Conservation (phyloP, 2,329 filamentous ascomycete genomes). For the Colletotrichum liriopes region DNA sequence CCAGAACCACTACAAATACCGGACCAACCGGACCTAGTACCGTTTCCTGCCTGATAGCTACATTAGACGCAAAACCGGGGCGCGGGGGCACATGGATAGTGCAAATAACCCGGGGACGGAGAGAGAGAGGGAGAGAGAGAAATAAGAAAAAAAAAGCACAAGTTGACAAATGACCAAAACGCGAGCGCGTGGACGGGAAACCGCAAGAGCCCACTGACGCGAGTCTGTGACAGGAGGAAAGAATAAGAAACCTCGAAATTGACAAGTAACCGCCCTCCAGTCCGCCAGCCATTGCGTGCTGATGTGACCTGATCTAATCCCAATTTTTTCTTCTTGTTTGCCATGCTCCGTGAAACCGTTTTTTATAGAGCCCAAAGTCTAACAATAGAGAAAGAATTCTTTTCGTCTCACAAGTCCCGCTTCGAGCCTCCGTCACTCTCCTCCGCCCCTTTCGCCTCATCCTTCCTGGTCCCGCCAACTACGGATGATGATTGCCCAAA, state of each 20-base stretch:
- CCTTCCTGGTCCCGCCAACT: slow-evolving; percentile 3
- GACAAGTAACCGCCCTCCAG: slow-evolving; percentile 38
- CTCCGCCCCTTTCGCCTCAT: neutral
- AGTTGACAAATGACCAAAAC: neutral
- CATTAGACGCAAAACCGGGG: neutral
- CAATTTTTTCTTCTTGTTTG: slow-evolving; percentile 34
- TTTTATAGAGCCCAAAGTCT: slow-evolving; percentile 33
- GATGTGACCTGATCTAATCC: slow-evolving; percentile 38
- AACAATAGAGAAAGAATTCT: slow-evolving; percentile 32
- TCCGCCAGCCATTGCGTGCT: slow-evolving; percentile 36
- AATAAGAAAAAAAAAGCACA: neutral
- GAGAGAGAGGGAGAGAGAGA: neutral
- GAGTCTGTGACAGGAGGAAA: neutral
- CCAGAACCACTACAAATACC: too few species aligned
- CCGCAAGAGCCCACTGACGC: neutral
- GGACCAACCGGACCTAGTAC: neutral
- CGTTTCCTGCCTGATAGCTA: neutral
- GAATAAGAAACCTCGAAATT: slow-evolving; percentile 33
- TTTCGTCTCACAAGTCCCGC: slow-evolving; percentile 4
- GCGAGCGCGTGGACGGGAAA: neutral
- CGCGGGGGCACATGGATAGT: neutral
- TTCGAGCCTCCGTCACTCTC: neutral
- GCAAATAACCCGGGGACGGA: neutral
- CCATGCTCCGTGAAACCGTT: slow-evolving; percentile 38
- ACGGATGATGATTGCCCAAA: neutral